These are phyloP conservation scores for Knufia fluminis DNA, from an alignment of 2,329 filamentous ascomycete species.

Conservation along the genomic window DNA sequence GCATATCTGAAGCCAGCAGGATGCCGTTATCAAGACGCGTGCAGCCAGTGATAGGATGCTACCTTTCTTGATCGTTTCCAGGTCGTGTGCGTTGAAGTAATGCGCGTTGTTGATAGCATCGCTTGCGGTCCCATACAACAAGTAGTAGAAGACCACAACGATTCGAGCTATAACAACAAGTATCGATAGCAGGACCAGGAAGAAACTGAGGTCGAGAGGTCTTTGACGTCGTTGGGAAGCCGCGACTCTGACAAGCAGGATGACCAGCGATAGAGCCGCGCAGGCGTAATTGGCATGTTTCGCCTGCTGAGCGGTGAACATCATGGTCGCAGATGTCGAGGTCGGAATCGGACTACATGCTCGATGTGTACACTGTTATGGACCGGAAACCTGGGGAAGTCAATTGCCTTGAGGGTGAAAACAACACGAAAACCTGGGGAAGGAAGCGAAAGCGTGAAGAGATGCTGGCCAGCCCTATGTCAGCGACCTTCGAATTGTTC, in stretches of 20 bases:
- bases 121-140: slow-evolving; percentile 5
- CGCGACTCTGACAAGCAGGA: background rate
- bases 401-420: too few species aligned
- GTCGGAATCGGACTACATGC: too few species aligned
- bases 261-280: background rate
- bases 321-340: slow-evolving; percentile 1
- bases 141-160: slow-evolving; percentile 6
- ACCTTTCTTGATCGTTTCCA: slow-evolving; percentile 22
- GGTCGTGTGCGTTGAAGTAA: slow-evolving; percentile 18
- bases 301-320: slow-evolving; percentile 4
- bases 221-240: slow-evolving; percentile 2
- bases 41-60: slow-evolving; percentile 21
- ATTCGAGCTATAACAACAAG: background rate
- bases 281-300: slow-evolving; percentile 9
- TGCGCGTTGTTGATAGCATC: slow-evolving; percentile 1
- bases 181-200: slow-evolving; percentile 4
- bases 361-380: too few species aligned
- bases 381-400: too few species aligned
- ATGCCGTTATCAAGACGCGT: slow-evolving; percentile 20
- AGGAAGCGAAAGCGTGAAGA: too few species aligned
- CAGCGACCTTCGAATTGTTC: too few species aligned
- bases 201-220: slow-evolving; percentile 5
- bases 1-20: slow-evolving; percentile 23
- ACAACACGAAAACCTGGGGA: too few species aligned
- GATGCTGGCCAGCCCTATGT: too few species aligned